Conservation (phyloP, 306 rosid species). For the Cucurbita argyrosperma region DNA sequence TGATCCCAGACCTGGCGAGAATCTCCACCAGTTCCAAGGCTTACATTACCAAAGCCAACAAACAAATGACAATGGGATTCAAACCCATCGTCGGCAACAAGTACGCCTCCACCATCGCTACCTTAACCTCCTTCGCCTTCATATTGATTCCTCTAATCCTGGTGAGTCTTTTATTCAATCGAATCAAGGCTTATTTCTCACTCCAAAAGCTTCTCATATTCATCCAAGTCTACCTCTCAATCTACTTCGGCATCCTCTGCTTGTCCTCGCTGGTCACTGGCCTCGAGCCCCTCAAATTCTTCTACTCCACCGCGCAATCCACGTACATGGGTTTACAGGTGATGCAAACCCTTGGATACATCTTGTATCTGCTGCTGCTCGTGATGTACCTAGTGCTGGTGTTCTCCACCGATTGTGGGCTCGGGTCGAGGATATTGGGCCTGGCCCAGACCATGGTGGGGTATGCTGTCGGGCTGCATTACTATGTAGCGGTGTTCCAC, state of each 20-base stretch:
- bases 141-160: conserved; percentile 54
- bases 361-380: conserved; percentile 46
- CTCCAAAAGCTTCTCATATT: conserved; percentile 79
- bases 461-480: conserved; percentile 61
- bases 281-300: conserved; percentile 70
- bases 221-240: conserved; percentile 74
- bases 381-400: conserved; percentile 68
- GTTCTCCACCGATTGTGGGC: conserved; percentile 55
- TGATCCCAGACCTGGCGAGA: conserved; percentile 68
- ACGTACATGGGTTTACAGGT: conserved; percentile 59
- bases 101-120: conserved; percentile 66
- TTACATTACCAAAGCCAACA: conserved; percentile 57
- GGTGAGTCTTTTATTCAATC: conserved; percentile 61
- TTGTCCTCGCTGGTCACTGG: conserved; percentile 48
- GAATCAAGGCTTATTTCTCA: conserved; percentile 78
- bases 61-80: conserved; percentile 51
- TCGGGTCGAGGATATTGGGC: conserved; percentile 50
- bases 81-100: conserved; percentile 79
- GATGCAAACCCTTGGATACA: conserved; percentile 71
- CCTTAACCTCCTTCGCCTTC: conserved; percentile 42
- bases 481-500: conserved; percentile 85
- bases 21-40: conserved; percentile 61
- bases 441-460: conserved; percentile 68
- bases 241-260: conserved; percentile 72
- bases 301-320: conserved; percentile 72